A percentile compares a stretch with the other conserved stretches of the same genome.
Conservation (phyloP, 352 stramenopile genomes). For the Phytophthora colocasiae region DNA sequence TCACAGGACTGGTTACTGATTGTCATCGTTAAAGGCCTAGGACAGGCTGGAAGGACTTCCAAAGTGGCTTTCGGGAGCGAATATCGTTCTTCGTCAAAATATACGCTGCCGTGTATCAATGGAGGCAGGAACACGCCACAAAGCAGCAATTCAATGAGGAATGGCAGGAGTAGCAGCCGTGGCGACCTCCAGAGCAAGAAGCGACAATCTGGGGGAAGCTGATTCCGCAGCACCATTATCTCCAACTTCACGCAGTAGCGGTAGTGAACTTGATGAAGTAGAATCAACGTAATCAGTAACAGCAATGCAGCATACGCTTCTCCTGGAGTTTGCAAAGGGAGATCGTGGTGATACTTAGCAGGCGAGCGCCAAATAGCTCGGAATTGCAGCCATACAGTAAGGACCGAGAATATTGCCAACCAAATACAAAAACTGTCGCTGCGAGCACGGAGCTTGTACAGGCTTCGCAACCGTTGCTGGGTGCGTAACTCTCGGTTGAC, state of each 20-base stretch:
- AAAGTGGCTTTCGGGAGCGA: slow-evolving; percentile 24
- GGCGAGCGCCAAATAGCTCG: slow-evolving; percentile 63
- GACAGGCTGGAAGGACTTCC: slow-evolving; percentile 27
- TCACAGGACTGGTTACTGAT: slow-evolving; percentile 34
- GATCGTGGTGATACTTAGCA: slow-evolving; percentile 19
- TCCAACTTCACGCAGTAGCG: slow-evolving; percentile 64
- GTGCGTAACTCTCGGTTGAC: slow-evolving; percentile 34
- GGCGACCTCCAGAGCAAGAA: slow-evolving; percentile 28
- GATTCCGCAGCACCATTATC: slow-evolving; percentile 59
- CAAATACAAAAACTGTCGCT: slow-evolving; percentile 47
- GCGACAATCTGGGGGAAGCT: slow-evolving; percentile 38
- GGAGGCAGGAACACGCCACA: slow-evolving; percentile 56
- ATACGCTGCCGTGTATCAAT: slow-evolving; percentile 52
- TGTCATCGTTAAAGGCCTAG: slow-evolving; percentile 36
- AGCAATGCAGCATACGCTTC: slow-evolving; percentile 60
- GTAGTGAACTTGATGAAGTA: slow-evolving; percentile 52
- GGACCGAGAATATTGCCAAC: slow-evolving; percentile 46
- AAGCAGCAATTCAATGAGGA: slow-evolving; percentile 50
- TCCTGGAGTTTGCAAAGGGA: slow-evolving; percentile 47
- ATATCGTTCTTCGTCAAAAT: slow-evolving; percentile 60
- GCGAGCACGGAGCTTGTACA: slow-evolving; percentile 44
- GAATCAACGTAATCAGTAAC: slow-evolving; percentile 45
- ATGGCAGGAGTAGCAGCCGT: slow-evolving; percentile 46
- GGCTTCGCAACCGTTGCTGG: slow-evolving; percentile 29
- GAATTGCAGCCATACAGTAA: slow-evolving; percentile 59